A percentile compares a stretch with the other conserved stretches of the same genome.
These are phyloP conservation scores for Metschnikowia anglica DNA, from an alignment of 805 yeast genomes.

Conservation along the genomic window DNA sequence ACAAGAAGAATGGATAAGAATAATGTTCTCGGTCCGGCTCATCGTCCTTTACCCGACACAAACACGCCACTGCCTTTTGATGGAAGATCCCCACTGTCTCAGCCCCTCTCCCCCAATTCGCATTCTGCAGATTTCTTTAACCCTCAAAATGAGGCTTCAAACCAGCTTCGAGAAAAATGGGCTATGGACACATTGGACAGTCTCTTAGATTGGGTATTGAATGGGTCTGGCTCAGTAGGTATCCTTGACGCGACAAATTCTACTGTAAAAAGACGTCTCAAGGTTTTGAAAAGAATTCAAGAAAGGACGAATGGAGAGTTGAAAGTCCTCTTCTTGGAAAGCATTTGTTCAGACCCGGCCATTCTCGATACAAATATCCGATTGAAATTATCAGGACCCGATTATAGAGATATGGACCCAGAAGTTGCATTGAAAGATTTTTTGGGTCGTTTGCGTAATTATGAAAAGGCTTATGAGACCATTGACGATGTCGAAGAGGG, in stretches of 20 bases:
- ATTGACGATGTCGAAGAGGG: conserved; percentile 79
- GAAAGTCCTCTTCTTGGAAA: conserved; percentile 81
- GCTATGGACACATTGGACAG: conserved; percentile 92
- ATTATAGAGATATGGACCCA: conserved; percentile 83
- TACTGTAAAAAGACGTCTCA: conserved; percentile 60
- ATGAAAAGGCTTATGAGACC: conserved; percentile 87
- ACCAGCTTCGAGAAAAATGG: conserved; percentile 83
- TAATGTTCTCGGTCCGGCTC: conserved; percentile 65
- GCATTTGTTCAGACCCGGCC: conserved; percentile 76
- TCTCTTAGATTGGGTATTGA: conserved; percentile 72
- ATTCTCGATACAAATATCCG: conserved; percentile 82
- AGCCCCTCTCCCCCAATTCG: conserved; percentile 24
- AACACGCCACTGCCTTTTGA: conserved; percentile 35
- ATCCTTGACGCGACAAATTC: conserved; percentile 85
- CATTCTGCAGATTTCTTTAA: conserved; percentile 86
- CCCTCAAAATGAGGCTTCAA: conserved; percentile 69
- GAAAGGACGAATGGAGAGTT: conserved; percentile 58
- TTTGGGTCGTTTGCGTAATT: conserved; percentile 70
- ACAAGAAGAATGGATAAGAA: conserved; percentile 71
- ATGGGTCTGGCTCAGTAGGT: conserved; percentile 88
- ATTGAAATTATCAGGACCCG: conserved; percentile 89
- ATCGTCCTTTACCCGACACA: conserved; percentile 51
- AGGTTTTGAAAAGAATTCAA: conserved; percentile 56
- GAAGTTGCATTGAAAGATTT: conserved; percentile 78
- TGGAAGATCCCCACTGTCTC: conserved; percentile 16